These are phyloP conservation scores for Plectosphaerella plurivora DNA, from an alignment of 2,329 filamentous ascomycete species.

Conservation along the genomic window DNA sequence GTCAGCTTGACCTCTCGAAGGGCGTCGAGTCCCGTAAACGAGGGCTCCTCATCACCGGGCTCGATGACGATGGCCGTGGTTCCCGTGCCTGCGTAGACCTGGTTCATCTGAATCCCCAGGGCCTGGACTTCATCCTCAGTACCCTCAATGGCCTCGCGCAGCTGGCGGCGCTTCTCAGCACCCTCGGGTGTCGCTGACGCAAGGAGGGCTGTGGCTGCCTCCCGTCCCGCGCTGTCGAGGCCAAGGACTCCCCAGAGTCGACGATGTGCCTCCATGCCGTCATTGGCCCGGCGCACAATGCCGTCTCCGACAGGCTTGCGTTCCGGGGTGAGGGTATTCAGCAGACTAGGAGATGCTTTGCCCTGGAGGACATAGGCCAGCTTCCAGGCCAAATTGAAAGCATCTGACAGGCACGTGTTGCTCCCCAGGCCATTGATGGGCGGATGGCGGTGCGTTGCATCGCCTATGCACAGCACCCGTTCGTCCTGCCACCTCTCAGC, in stretches of 20 bases:
- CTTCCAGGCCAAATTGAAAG: conserved; percentile 44
- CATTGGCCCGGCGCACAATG: conserved; percentile 26
- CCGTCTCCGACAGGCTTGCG: conserved; percentile 34
- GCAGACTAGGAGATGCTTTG: conserved; percentile 22
- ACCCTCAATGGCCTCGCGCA: conserved; percentile 31
- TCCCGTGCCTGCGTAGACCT: conserved; percentile 33
- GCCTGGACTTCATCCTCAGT: conserved; percentile 41
- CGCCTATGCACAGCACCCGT: conserved; percentile 33
- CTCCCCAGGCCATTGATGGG: conserved; percentile 44
- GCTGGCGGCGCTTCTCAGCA: conserved; percentile 22
- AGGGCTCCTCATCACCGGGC: background rate
- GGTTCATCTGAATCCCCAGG: conserved; percentile 51
- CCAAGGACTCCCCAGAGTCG: conserved; percentile 30
- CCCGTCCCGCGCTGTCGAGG: conserved; percentile 17
- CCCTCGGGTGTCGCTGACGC: conserved; percentile 26
- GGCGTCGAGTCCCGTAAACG: conserved; percentile 16
- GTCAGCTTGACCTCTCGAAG: conserved; percentile 30
- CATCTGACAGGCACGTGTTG: conserved; percentile 47
- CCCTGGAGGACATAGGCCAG: conserved; percentile 34
- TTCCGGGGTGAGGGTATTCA: conserved; percentile 31
- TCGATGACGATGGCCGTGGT: conserved; percentile 28
- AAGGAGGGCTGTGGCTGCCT: conserved; percentile 25
- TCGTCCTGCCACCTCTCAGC: conserved; percentile 42
- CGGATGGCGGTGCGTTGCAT: conserved; percentile 48
- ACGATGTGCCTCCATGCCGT: conserved; percentile 25